Conservation (phyloP, 2,329 filamentous ascomycete species). For the Ophiostoma novo-ulmi region DNA sequence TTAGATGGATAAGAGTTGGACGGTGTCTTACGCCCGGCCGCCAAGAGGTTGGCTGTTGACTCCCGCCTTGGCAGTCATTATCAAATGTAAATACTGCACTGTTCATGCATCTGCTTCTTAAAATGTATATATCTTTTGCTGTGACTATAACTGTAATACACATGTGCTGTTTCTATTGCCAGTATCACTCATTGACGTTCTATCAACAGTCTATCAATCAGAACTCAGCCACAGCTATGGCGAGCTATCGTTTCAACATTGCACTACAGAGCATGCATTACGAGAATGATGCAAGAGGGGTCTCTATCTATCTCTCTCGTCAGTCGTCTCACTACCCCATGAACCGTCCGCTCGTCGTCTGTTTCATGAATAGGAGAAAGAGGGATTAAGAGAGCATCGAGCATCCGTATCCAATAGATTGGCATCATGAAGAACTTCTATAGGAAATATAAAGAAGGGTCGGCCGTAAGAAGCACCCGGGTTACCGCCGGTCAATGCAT, state of each 20-base stretch:
- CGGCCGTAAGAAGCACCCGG: neutral
- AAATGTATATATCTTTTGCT: neutral
- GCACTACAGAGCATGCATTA: neutral
- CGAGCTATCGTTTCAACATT: neutral
- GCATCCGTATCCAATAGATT: neutral
- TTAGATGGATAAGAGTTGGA: neutral
- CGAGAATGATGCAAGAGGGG: neutral
- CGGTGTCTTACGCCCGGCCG: neutral
- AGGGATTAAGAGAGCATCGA: neutral
- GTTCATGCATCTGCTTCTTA: neutral
- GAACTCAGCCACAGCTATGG: neutral
- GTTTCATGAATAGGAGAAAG: neutral
- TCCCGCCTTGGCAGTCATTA: neutral
- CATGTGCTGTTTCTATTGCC: neutral
- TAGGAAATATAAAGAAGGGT: neutral
- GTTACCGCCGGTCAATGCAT: neutral
- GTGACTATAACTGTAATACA: neutral
- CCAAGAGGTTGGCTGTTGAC: neutral
- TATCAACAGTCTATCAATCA: neutral
- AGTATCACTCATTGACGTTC: neutral
- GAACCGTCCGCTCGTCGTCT: neutral
- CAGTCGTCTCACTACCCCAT: neutral
- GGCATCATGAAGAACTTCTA: neutral
- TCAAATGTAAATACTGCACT: no score
- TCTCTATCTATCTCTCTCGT: no score